phyloP scores from a whole-genome alignment of 352 stramenopile genomes.

The Pythium sp. region DNA sequence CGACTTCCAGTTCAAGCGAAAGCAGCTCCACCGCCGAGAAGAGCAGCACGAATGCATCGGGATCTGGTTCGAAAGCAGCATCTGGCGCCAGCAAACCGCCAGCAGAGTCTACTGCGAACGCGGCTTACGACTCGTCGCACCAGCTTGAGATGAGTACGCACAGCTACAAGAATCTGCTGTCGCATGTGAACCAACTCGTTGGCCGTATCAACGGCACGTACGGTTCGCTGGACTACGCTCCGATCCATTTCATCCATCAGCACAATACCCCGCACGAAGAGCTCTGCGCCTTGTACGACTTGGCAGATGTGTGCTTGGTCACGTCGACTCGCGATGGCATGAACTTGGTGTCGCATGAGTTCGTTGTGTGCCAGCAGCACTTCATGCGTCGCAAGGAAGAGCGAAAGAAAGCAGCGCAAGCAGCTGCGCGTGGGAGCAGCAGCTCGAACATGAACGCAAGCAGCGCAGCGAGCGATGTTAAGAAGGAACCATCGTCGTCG shows the following conservation, averaged over 20 bases:
- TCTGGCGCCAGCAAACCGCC: neutral
- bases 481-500: neutral
- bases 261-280: constrained; percentile 75
- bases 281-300: constrained; percentile 85
- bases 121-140: constrained; percentile 38
- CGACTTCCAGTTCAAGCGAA: neutral
- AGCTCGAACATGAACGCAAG: neutral
- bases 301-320: constrained; percentile 87
- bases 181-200: constrained; percentile 88
- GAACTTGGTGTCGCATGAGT: constrained; percentile 90
- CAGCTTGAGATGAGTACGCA: constrained; percentile 81
- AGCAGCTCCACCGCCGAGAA: constrained; percentile 14
- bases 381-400: constrained; percentile 80
- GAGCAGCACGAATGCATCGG: constrained; percentile 4
- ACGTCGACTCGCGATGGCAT: constrained; percentile 88
- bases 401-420: constrained; percentile 45
- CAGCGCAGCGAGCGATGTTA: neutral
- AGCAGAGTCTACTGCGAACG: constrained; percentile 9
- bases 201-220: constrained; percentile 88
- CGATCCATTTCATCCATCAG: constrained; percentile 92
- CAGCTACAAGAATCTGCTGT: constrained; percentile 62
- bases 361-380: constrained; percentile 85
- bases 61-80: neutral
- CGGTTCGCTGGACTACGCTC: constrained; percentile 83
- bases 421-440: constrained; percentile 17